phyloP scores from a whole-genome alignment of 2,329 filamentous ascomycete genomes.

The Claviceps lovelessii region DNA sequence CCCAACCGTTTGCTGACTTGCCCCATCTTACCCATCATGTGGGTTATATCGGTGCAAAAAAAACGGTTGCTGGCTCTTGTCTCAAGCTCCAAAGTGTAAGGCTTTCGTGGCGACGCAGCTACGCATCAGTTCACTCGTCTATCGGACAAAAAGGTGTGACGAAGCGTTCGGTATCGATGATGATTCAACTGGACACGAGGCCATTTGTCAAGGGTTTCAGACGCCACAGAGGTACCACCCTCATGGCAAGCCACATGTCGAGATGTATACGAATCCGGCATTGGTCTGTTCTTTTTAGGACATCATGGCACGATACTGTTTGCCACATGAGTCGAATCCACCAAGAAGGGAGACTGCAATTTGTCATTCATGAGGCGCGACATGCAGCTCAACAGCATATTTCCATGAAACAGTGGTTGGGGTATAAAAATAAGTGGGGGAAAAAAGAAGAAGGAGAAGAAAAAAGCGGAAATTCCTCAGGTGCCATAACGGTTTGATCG shows the following conservation, averaged over 20 bases:
- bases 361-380: neutral
- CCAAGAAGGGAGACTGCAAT: neutral
- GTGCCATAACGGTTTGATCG: neutral
- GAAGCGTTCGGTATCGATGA: neutral
- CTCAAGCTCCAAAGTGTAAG: neutral
- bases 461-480: neutral
- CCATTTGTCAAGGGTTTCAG: neutral
- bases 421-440: too few species aligned
- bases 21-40: neutral
- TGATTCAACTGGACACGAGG: neutral
- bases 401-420: neutral
- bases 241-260: neutral
- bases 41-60: neutral
- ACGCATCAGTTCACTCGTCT: neutral
- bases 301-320: neutral
- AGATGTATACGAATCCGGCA: neutral
- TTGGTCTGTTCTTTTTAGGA: neutral
- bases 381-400: neutral
- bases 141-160: neutral
- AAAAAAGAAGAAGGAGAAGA: too few species aligned
- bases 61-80: neutral
- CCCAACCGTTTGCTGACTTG: neutral
- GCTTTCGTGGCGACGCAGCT: neutral
- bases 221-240: neutral
- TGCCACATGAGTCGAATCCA: neutral